Conservation (phyloP, 768 basidiomycete species). For the Suillus placidus region DNA sequence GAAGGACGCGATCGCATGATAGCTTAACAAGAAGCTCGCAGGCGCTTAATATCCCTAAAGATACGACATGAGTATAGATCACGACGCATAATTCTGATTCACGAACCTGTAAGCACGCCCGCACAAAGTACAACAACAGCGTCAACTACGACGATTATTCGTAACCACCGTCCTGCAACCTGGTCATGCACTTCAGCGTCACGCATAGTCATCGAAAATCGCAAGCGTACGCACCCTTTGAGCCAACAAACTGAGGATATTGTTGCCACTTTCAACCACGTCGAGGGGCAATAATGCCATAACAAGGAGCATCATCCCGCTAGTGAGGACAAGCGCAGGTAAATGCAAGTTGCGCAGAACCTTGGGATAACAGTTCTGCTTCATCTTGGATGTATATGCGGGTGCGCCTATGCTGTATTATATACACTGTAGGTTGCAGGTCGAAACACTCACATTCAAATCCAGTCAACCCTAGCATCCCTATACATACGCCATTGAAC, state of each 20-base stretch:
- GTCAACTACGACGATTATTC: conserved; percentile 64
- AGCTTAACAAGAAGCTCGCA: conserved; percentile 62
- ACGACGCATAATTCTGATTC: not conserved
- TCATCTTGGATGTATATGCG: conserved; percentile 65
- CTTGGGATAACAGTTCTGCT: conserved; percentile 53
- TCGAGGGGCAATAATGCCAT: conserved; percentile 60
- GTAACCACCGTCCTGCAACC: conserved; percentile 64
- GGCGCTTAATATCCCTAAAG: conserved; percentile 56
- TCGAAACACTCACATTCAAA: conserved; percentile 53
- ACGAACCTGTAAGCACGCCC: conserved; percentile 66
- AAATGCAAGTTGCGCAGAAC: conserved; percentile 69
- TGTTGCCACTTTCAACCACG: conserved; percentile 50
- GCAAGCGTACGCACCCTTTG: conserved; percentile 42
- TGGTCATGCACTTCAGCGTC: conserved; percentile 23
- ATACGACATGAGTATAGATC: conserved; percentile 7
- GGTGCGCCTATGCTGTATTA: conserved; percentile 50
- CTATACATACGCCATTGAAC: conserved; percentile 70
- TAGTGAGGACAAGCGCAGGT: conserved; percentile 59
- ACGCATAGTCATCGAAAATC: not conserved
- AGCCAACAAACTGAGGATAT: conserved; percentile 68
- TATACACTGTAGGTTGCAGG: not conserved
- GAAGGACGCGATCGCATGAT: conserved; percentile 62
- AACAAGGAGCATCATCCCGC: conserved; percentile 58
- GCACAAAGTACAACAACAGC: conserved; percentile 74
- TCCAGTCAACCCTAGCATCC: conserved; percentile 73